Evolutionary conservation across 805 yeast species (phyloP).

Genomic region (Osmozyma mogii): DNA sequence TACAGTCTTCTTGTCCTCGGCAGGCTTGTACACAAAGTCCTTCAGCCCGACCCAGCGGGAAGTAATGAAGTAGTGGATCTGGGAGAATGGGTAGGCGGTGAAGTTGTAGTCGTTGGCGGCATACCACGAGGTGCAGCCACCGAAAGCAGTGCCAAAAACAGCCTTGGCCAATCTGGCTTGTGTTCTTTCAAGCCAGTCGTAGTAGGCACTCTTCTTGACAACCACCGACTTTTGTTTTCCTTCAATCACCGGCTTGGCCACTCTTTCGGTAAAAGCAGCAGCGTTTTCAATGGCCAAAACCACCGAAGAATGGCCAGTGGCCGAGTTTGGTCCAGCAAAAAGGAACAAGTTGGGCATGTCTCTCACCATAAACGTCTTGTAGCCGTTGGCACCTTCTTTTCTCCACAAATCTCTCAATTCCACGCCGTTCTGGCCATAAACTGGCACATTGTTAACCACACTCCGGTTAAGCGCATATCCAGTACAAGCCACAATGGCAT

Average conservation of each 20-base stretch:
- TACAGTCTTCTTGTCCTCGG: constrained; percentile 3
- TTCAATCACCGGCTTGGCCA: constrained; percentile 19
- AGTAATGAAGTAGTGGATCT: constrained; percentile 20
- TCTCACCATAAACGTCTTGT: constrained; percentile 25
- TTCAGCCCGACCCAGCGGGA: constrained; percentile 6
- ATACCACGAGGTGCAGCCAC: constrained; percentile 38
- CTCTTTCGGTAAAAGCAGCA: constrained; percentile 15
- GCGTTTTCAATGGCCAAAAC: constrained; percentile 32
- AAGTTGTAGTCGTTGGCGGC: constrained; percentile 19
- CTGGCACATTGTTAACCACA: constrained; percentile 8
- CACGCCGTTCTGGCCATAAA: constrained; percentile 21
- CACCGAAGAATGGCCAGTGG: constrained; percentile 37
- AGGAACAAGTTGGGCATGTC: constrained; percentile 28
- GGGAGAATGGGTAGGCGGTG: constrained; percentile 32
- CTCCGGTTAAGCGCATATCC: constrained; percentile 25
- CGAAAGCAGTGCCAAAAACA: constrained; percentile 31
- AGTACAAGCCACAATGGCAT: constrained; percentile 35
- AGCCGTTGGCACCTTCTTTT: constrained; percentile 26
- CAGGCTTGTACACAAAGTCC: constrained; percentile 8
- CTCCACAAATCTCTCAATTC: constrained; percentile 19
- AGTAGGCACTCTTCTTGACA: constrained; percentile 25
- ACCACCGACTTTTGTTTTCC: constrained; percentile 21
- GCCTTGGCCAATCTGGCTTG: constrained; percentile 20
- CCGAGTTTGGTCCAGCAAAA: constrained; percentile 34
- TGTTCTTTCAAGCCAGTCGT: constrained; percentile 23